Evolutionary conservation across 176 grass and related monocot genomes (phyloP).

Genomic region (Rhynchospora breviuscula): DNA sequence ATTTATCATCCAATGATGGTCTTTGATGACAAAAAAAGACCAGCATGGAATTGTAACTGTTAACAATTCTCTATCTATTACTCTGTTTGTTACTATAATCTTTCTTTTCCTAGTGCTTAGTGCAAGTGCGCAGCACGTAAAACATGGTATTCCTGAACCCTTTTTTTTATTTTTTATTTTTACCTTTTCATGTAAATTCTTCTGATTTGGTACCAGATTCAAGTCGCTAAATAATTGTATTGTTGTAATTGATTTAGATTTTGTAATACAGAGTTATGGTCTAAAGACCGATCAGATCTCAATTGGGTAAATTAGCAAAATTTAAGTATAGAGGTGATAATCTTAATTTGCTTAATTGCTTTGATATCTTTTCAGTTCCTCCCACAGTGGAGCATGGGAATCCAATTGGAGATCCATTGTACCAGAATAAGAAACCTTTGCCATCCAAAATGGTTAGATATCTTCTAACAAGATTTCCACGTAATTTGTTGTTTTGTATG

Average conservation of each 20-base stretch:
- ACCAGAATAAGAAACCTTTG: slow-evolving; percentile 35
- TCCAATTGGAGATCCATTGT: slow-evolving; percentile 44
- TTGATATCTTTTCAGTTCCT: slow-evolving; percentile 33
- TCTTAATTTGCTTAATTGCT: neutral
- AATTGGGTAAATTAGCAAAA: neutral
- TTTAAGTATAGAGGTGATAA: neutral
- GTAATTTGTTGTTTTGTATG: neutral
- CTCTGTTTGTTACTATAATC: neutral
- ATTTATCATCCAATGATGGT: neutral
- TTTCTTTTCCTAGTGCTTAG: neutral
- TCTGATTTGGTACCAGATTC: neutral
- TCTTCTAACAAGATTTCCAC: neutral
- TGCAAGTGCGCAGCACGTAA: neutral
- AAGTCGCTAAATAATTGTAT: neutral
- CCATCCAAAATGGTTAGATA: slow-evolving; percentile 31
- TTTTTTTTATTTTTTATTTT: neutral
- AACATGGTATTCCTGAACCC: neutral
- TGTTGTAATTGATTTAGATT: neutral
- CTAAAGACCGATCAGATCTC: neutral
- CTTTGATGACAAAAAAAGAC: neutral
- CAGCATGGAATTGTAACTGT: neutral
- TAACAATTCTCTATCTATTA: too few relatives aligned
- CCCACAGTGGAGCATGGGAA: slow-evolving; percentile 45
- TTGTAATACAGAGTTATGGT: neutral
- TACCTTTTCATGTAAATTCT: too few relatives aligned